Evolutionary conservation across 768 basidiomycete species (phyloP), one percentile per base, ranked within the genome.

Genomic region (Collybiopsis confluens): DNA sequence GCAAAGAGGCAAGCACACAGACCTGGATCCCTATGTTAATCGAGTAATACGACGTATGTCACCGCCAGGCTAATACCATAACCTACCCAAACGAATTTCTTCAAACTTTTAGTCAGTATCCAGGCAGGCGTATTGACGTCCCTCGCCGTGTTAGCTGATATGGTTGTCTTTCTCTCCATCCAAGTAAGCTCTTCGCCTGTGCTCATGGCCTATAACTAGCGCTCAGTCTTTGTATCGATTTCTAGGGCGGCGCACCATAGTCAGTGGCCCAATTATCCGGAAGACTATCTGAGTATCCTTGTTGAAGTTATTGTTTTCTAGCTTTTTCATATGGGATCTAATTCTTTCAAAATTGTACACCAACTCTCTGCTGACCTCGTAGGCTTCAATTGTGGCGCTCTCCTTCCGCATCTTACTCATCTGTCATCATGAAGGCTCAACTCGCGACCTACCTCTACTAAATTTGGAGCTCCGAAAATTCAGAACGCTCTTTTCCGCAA

Each of bases 241-340:
- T 42, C 40, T 42, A 7, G 8, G 3, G 24, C 13, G 27, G 27
- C 5, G 13, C 44, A 45, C 10, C 44, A 24, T 21, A 21, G 44
- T 45, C 21, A 45, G 44, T 23, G 9, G 7, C 18, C 16, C 9
- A 9, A 7, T 43, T 43, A 23, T 43, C 9, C 8, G 20, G 8
- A 43, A 9, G 42, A 20, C 9, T 43, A 18, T 7, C 20, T 18
- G 42, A n/a, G 35, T 36, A n/a, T 36, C 35, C 9, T 36, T 36
- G 18, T 5, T 40, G n/a, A 40, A 5, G 38, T 40, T 5, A 40
- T 21, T 45, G 7, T 26, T 24, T 5, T 23, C 15, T 45, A 45
- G 44, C 44, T 45, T 45, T 23, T 45, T 45, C 44, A 45, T 45
- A 23, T 45, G 44, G 44, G 44, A 45, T 21, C 21, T 45, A 4